These are phyloP conservation scores for Epichloe typhina DNA, from an alignment of 2,329 filamentous ascomycete species.

Conservation along the genomic window DNA sequence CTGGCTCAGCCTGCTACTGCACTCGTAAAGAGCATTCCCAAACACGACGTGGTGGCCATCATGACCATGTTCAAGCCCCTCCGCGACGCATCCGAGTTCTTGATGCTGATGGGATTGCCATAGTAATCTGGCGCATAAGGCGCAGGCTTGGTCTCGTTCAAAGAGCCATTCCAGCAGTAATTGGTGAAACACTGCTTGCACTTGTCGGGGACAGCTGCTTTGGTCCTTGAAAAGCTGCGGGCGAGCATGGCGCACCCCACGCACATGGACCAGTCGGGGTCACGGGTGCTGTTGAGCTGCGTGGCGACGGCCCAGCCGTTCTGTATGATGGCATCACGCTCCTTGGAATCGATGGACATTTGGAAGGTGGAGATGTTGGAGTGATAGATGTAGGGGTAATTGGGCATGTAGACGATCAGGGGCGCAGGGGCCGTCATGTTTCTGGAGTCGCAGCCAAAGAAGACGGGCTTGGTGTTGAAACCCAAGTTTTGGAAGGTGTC, in stretches of 20 bases:
- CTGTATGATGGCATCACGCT: constrained; percentile 68
- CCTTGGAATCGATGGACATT: constrained; percentile 43
- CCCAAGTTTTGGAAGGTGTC: constrained; percentile 43
- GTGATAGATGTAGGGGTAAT: constrained; percentile 57
- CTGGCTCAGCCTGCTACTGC: no score
- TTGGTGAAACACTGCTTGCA: constrained; percentile 64
- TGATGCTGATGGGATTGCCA: constrained; percentile 13
- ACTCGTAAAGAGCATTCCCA: background rate
- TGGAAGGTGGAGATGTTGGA: constrained; percentile 75
- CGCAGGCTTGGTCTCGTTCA: constrained; percentile 21
- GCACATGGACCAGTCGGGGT: constrained; percentile 66
- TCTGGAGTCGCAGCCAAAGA: constrained; percentile 50
- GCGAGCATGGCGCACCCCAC: constrained; percentile 78
- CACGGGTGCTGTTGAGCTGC: constrained; percentile 64
- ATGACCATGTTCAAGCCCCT: background rate
- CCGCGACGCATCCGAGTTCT: constrained; percentile 10
- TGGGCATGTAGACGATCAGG: constrained; percentile 73
- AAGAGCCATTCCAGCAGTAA: constrained; percentile 92
- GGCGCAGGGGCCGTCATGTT: constrained; percentile 44
- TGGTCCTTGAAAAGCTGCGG: constrained; percentile 60
- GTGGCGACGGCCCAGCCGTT: constrained; percentile 83
- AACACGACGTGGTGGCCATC: constrained; percentile 6
- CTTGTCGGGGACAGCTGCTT: constrained; percentile 51
- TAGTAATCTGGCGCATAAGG: constrained; percentile 18
- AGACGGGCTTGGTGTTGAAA: constrained; percentile 45